Base-by-base conservation (phyloP, 441 rosid genomes). In the California macrophylla region DNA sequence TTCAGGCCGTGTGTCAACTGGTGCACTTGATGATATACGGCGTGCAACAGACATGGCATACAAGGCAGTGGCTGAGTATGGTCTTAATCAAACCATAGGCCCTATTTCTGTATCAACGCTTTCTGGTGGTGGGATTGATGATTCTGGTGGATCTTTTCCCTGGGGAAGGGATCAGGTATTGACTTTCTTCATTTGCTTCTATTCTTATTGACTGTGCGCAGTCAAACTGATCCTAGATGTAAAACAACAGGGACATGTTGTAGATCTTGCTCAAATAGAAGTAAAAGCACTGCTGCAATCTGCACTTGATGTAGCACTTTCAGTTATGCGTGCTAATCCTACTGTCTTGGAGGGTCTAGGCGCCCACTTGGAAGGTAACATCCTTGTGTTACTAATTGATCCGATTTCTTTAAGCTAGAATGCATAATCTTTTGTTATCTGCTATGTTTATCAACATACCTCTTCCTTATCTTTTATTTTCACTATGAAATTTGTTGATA, bases 11-110 rank as follows among this genome's bases (percentile, higher is more conserved):
- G 84, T 95, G 64, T 95, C 99, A 62, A 95, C 99, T 0, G 98
- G 98, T 70, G 98, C 99, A 26, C 85, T 95, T 76, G 99, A 95
- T 74, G 99, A 95, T 80, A 95, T 95, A 71, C 77, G 95, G 69
- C 82, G 97, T 34, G 98, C 99, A 20, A 92, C 99, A 69, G 98
- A 90, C 74, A 82, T 95, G 87, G 99, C 99, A 47, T 95, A 90
- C 79, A 95, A 95, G 76, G 99, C 97, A 69, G 83, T 92, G 61
- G 99, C 98, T 74, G 99, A 95, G 84, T 95, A 92, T 80, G 98
- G 98, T 73, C 99, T 95, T 70, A 95, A 82, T 80, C 85, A 77
- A 80, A 87, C 85, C 26, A 82, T 95, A 24, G 99, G 98, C 28
- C 97, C 99, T 4, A 80, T 95, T 26, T 92, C 99, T 69, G 56